Base-by-base conservation (phyloP, 2,329 filamentous ascomycete genomes). In the Apiospora malaysiana region DNA sequence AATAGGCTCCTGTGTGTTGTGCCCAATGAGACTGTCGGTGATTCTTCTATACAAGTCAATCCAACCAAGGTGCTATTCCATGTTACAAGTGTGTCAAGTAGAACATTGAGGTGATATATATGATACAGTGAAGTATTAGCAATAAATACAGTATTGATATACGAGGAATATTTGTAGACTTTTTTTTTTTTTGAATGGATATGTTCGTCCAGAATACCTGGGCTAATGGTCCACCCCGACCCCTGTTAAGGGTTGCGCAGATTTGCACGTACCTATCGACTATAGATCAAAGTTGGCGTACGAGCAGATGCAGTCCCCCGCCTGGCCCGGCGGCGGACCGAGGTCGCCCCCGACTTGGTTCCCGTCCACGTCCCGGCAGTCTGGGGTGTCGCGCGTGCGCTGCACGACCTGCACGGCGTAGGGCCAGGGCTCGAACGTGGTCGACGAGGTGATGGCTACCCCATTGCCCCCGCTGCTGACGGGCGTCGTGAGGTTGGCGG, bases 341-440 rank as follows among this genome's bases (percentile, higher is more conserved):
- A 82, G 81, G 4, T 84, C 76, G 8, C 32, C 56, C 0, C 81
- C 82, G 37, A 86, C 76, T n/a, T 70, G 70, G 0, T 77, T 76
- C 4, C 84, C 84, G 5, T 77, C 70, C 3, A 72, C 72, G 68
- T 85, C 82, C 68, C 81, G 84, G 78, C 91, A 93, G 25, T 84
- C 83, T 0, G 90, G 90, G 3, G 86, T 82, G 8, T 83, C 83
- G 1, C 76, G 78, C 73, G 87, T 85, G 40, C 82, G 78, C 79
- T 91, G 86, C 69, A 83, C 81, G 49, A 92, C 81, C 68, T 88
- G 85, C 1, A 90, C 85, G 23, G 88, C 86, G 70, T 85, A 90
- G 0, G 89, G 88, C 90, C 90, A 92, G 1, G 79, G 74, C 18
- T 79, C 74, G 74, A 83, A 86, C 21, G 75, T 76, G 16, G 70